Conservation (phyloP, 768 basidiomycete genomes). For the Pleurotus ostreatus region DNA sequence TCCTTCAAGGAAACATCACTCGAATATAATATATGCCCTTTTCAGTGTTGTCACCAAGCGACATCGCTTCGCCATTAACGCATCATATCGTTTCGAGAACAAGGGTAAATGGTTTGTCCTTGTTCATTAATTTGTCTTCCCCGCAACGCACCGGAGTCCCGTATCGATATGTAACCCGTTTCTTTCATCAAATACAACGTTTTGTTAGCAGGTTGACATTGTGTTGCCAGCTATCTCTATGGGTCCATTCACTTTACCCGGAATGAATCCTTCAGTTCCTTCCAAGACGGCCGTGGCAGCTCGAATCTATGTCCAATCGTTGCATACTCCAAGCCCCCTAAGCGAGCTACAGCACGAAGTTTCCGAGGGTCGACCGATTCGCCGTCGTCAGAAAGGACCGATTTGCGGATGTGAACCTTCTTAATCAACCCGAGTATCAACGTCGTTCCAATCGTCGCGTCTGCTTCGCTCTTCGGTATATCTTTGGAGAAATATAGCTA, state of each 20-base stretch:
- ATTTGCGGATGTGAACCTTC: constrained; percentile 45
- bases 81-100: no score
- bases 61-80: no score
- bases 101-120: no score
- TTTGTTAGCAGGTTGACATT: no score
- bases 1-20: no score
- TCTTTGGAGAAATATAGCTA: constrained; percentile 51
- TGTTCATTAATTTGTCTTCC: no score
- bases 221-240: no score
- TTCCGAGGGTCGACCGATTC: constrained; percentile 41
- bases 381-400: constrained; percentile 39
- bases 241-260: not conserved
- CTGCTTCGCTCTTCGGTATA: constrained; percentile 34
- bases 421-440: constrained; percentile 54
- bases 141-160: no score
- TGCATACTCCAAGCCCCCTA: constrained; percentile 54
- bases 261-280: not conserved
- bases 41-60: no score
- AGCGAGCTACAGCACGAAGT: constrained; percentile 44
- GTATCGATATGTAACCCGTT: no score
- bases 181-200: no score
- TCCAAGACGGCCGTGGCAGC: constrained; percentile 28
- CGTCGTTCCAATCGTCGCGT: constrained; percentile 30
- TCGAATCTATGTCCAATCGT: constrained; percentile 44
- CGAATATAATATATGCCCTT: no score